phyloP scores from a whole-genome alignment of 2,329 filamentous ascomycete species.

The Scedosporium apiospermum region DNA sequence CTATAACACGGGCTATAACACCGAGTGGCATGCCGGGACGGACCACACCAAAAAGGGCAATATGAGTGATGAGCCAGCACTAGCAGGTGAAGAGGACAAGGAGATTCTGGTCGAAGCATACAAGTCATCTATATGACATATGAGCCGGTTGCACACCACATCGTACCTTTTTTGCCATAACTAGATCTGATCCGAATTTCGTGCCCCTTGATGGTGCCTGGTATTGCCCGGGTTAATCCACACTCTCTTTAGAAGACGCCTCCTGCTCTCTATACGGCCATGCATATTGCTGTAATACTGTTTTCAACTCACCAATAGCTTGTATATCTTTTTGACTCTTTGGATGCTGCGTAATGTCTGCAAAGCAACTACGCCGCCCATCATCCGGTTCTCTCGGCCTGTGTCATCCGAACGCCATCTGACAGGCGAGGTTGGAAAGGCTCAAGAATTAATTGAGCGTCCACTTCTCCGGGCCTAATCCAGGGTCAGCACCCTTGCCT shows the following conservation, averaged over 20 bases:
- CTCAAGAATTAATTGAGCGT: neutral
- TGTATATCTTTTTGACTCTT: neutral
- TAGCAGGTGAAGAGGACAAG: neutral
- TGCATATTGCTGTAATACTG: neutral
- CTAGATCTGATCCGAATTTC: neutral
- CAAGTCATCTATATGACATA: neutral
- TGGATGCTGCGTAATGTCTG: neutral
- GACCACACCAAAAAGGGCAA: neutral
- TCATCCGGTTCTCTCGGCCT: neutral
- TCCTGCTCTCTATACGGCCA: neutral
- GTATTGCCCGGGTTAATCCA: neutral
- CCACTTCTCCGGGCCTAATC: no score
- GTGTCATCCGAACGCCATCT: neutral
- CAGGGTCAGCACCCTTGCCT: no score
- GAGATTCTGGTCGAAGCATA: neutral
- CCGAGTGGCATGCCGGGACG: neutral
- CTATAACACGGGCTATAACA: neutral
- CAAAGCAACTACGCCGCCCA: neutral
- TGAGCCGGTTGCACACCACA: neutral
- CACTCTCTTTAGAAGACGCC: neutral
- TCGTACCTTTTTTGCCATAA: neutral
- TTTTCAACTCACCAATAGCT: neutral
- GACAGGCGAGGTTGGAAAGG: neutral
- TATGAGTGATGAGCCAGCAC: neutral
- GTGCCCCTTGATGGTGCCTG: neutral